A percentile compares a stretch with the other conserved stretches of the same genome.
These are phyloP conservation scores for Bryoglossum gracile DNA, from an alignment of 495 filamentous ascomycete genomes.

Conservation along the genomic window DNA sequence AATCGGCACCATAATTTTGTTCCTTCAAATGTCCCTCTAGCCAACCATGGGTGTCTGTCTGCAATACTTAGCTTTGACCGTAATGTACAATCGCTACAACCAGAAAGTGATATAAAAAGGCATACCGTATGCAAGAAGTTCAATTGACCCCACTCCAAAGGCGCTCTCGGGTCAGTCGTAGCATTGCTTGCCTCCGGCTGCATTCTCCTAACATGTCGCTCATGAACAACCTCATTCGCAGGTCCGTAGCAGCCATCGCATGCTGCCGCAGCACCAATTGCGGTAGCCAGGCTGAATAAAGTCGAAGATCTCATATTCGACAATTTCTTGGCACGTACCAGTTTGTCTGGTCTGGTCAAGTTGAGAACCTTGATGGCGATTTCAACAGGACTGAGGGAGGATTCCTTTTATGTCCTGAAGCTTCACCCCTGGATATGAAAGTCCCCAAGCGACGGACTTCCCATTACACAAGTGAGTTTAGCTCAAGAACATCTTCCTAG, in stretches of 20 bases:
- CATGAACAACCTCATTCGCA: conserved; percentile 29
- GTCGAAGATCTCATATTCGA: conserved; percentile 7
- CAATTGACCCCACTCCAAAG: conserved; percentile 80
- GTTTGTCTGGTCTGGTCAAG: not conserved
- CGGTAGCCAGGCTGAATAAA: conserved; percentile 1
- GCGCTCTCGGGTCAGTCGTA: conserved; percentile 68
- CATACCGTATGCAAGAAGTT: conserved; percentile 77
- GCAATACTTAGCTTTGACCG: conserved; percentile 1
- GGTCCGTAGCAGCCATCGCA: conserved; percentile 32
- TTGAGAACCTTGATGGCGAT: not conserved
- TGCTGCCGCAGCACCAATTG: conserved; percentile 17
- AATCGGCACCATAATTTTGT: conserved; percentile 86
- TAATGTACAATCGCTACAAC: too few relatives aligned
- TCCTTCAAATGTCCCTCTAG: conserved; percentile 87
- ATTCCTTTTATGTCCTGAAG: too few relatives aligned
- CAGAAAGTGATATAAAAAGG: conserved; percentile 12
- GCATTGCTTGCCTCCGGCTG: conserved; percentile 45
- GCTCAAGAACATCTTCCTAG: not conserved
- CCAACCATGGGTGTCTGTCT: conserved; percentile 63
- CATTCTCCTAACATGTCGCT: conserved; percentile 36
- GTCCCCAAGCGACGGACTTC: not conserved
- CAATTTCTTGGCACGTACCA: not conserved
- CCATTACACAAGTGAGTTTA: not conserved
- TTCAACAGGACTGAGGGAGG: not conserved
- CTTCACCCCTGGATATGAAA: too few relatives aligned